Base-by-base conservation (phyloP, 345 rosid species). In the Gossypium bickii region DNA sequence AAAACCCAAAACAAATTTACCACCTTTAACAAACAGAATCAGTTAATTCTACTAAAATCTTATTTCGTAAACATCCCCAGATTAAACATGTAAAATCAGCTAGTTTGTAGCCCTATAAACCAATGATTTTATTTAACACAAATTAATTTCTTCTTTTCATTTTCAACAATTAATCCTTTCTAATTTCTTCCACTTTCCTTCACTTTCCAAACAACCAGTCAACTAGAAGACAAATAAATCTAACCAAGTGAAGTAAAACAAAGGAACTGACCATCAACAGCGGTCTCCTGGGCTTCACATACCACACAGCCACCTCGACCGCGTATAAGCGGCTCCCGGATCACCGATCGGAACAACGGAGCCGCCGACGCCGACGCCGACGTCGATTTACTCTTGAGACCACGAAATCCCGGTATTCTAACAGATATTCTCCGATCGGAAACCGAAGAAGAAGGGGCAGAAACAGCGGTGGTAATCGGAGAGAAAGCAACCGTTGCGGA, bases 201-300 rank as follows among this genome's bases (percentile, higher is more conserved):
- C 71, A 67, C 22, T 61, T 58, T 58, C 63, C 38, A 48, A 49
- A 20, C 72, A 48, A 48, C 9, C 72, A 16, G 49, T 15, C 72
- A 68, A 47, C 55, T 20, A 44, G 48, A 49, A 22, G n/a, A 12
- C 71, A 68, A 68, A 79, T 8, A 2, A 62, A 27, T 43, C 13
- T 5, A 62, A 55, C 20, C 2, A 51, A 64, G 8, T 18, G 18
- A 18, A 25, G 55, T 2, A 12, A 25, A 27, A 61, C 11, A 17
- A 10, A 12, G 45, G 16, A 41, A 71, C 77, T 45, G 12, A 78
- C 84, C 81, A 3, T 78, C 76, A 13, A 78, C 69, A 17, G 79
- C 79, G 5, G 81, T 78, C 4, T 81, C 49, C 47, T 78, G 81
- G 64, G 81, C 81, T 53, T 81, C 81, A 70, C 81, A 78, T 3